phyloP scores from a whole-genome alignment of 495 filamentous ascomycete genomes.

The Pyrenopolyporus hunteri region DNA sequence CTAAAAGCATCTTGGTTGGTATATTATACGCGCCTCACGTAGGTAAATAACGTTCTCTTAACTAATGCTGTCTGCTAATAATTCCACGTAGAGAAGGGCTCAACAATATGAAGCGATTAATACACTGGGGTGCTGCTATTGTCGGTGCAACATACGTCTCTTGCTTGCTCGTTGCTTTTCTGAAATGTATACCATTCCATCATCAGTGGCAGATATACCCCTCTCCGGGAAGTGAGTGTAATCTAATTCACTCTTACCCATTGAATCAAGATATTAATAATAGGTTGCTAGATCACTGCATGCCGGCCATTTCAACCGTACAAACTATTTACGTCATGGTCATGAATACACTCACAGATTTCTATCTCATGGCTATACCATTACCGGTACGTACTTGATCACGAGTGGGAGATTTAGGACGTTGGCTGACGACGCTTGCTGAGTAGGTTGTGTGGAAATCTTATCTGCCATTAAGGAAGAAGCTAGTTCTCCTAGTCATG shows the following conservation, averaged over 20 bases:
- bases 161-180: constrained; percentile 50
- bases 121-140: constrained; percentile 53
- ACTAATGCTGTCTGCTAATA: background rate
- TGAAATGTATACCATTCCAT: constrained; percentile 54
- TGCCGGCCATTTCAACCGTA: constrained; percentile 43
- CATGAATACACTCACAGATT: constrained; percentile 59
- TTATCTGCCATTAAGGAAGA: constrained; percentile 56
- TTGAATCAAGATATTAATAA: background rate
- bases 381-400: constrained; percentile 44
- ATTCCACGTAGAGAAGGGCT: constrained; percentile 47
- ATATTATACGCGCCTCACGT: constrained; percentile 65
- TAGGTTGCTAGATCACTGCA: constrained; percentile 30
- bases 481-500: constrained; percentile 59
- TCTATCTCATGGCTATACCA: constrained; percentile 63
- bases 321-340: constrained; percentile 49
- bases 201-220: constrained; percentile 67
- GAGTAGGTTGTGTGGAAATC: constrained; percentile 61
- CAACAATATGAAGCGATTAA: constrained; percentile 51
- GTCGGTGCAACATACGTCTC: constrained; percentile 57
- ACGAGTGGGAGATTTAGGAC: background rate
- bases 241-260: background rate
- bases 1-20: constrained; percentile 64
- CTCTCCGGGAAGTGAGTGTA: constrained; percentile 59
- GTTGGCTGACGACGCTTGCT: background rate
- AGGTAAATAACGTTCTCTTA: background rate